Evolutionary conservation across 2,329 filamentous ascomycete genomes (phyloP).

Genomic region (Parastagonospora nodorum): DNA sequence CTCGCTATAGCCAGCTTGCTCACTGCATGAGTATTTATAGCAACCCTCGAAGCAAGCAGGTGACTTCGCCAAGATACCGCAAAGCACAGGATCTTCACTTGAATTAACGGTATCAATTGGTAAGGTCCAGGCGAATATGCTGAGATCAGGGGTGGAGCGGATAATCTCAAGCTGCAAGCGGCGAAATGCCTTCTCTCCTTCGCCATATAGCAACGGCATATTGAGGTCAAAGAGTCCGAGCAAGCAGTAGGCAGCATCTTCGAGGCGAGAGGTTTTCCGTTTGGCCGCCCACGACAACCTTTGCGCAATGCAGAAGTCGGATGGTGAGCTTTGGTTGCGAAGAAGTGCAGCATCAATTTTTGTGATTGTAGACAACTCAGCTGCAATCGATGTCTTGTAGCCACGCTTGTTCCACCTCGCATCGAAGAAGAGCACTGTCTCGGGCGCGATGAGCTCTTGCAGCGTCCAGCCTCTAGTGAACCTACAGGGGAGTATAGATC

Average conservation of each 20-base stretch:
- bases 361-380: neutral
- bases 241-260: slow-evolving; percentile 37
- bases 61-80: neutral
- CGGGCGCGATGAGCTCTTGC: slow-evolving; percentile 5
- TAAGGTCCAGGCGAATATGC: slow-evolving; percentile 12
- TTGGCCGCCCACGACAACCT: slow-evolving; percentile 14
- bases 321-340: neutral
- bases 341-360: slow-evolving; percentile 2
- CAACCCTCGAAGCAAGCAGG: neutral
- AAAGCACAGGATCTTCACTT: neutral
- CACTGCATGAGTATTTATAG: neutral
- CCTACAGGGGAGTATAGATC: neutral
- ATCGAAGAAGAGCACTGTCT: slow-evolving; percentile 13
- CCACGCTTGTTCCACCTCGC: slow-evolving; percentile 7
- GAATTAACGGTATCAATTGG: neutral
- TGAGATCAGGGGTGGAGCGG: slow-evolving; percentile 3
- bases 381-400: slow-evolving; percentile 1
- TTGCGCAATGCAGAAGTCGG: slow-evolving; percentile 10
- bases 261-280: slow-evolving; percentile 12
- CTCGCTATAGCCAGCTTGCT: neutral
- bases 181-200: slow-evolving; percentile 24
- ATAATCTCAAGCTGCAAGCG: slow-evolving; percentile 24
- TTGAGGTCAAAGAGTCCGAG: slow-evolving; percentile 33
- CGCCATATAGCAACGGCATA: slow-evolving; percentile 35
- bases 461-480: slow-evolving; percentile 6